Conservation (phyloP, 495 filamentous ascomycete species). For the Penicillium silybi region DNA sequence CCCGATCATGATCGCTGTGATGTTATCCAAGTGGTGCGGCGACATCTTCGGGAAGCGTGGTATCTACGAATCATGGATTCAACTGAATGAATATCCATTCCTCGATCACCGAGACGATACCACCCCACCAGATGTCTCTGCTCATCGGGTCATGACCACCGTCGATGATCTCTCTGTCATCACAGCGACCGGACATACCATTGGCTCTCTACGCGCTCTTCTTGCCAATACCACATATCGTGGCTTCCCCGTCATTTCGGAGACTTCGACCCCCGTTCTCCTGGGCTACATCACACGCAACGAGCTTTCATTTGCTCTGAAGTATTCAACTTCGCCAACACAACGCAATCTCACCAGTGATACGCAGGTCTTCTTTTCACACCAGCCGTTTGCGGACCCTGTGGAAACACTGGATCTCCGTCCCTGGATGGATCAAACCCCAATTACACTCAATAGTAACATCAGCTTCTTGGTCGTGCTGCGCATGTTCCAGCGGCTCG, state of each 20-base stretch:
- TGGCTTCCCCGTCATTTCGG: conserved; percentile 86
- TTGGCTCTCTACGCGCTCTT: conserved; percentile 65
- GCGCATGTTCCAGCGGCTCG: conserved; percentile 89
- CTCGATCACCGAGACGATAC: conserved; percentile 88
- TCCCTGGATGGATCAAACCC: conserved; percentile 98
- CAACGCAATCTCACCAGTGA: conserved; percentile 58
- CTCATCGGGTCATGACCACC: conserved; percentile 82
- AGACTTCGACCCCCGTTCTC: conserved; percentile 62
- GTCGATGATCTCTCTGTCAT: conserved; percentile 87
- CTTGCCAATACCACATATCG: conserved; percentile 73
- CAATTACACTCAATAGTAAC: conserved; percentile 77
- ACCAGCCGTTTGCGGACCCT: conserved; percentile 77
- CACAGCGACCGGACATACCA: conserved; percentile 79
- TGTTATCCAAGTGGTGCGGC: conserved; percentile 97
- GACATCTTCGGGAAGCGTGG: conserved; percentile 92
- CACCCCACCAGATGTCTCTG: conserved; percentile 76
- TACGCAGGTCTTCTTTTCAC: conserved; percentile 79
- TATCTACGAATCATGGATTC: conserved; percentile 98
- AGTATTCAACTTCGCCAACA: conserved; percentile 33
- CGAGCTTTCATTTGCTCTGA: conserved; percentile 79
- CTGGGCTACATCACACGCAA: conserved; percentile 93
- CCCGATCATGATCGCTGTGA: conserved; percentile 99
- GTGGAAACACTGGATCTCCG: conserved; percentile 77
- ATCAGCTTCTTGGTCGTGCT: conserved; percentile 75
- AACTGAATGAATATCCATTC: conserved; percentile 93